Conservation (phyloP, 352 stramenopile genomes). For the Globisporangium spiculum region DNA sequence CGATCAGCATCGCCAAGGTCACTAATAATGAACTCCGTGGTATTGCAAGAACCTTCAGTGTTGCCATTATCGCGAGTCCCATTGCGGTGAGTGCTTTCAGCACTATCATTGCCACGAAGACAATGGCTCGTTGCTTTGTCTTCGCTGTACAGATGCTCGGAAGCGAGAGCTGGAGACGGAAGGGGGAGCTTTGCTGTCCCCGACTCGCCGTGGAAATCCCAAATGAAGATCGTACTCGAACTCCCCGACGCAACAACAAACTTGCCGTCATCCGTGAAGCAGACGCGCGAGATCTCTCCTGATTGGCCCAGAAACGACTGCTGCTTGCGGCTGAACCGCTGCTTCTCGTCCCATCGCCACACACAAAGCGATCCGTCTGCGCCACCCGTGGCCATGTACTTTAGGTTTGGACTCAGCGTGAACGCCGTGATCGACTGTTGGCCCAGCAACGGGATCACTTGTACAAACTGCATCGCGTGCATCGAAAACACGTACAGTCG, state of each 20-base stretch:
- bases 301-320: conserved; percentile 53
- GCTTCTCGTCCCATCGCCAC: conserved; percentile 53
- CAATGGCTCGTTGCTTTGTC: neutral
- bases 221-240: conserved; percentile 53
- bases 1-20: neutral
- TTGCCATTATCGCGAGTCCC: neutral
- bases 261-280: conserved; percentile 43
- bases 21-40: neutral
- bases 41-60: no score
- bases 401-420: conserved; percentile 48
- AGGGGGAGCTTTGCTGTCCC: neutral
- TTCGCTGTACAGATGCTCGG: neutral
- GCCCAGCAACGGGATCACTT: conserved; percentile 52
- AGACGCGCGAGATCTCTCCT: conserved; percentile 31
- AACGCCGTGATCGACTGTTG: conserved; percentile 51
- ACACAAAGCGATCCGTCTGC: conserved; percentile 56
- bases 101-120: neutral
- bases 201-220: conserved; percentile 47
- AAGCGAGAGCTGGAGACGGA: neutral
- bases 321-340: conserved; percentile 50
- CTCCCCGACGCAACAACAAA: conserved; percentile 38
- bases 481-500: conserved; percentile 59
- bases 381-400: conserved; percentile 64
- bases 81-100: neutral
- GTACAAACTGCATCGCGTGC: conserved; percentile 27